phyloP scores from a whole-genome alignment of 2,329 filamentous ascomycete species.

The Talaromyces islandicus region DNA sequence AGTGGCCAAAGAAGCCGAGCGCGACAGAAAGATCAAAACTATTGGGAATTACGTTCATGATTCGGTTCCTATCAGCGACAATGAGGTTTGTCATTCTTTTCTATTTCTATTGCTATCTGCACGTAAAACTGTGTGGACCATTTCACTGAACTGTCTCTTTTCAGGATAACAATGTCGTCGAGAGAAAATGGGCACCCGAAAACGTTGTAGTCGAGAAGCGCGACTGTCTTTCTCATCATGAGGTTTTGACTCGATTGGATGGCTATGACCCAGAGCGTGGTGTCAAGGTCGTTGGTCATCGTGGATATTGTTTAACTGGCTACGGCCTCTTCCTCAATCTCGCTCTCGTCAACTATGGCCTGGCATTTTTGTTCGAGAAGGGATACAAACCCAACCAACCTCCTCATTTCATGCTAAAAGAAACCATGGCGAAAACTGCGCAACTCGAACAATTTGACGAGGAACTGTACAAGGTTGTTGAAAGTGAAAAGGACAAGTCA shows the following conservation, averaged over 20 bases:
- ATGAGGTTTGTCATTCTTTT: slow-evolving; percentile 52
- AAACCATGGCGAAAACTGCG: slow-evolving; percentile 96
- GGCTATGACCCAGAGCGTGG: slow-evolving; percentile 91
- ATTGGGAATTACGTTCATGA: slow-evolving; percentile 92
- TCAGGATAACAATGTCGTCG: slow-evolving; percentile 70
- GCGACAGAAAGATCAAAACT: slow-evolving; percentile 72
- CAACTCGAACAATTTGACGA: slow-evolving; percentile 97
- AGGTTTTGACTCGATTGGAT: slow-evolving; percentile 80
- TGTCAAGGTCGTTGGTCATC: slow-evolving; percentile 88
- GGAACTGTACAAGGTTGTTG: slow-evolving; percentile 90
- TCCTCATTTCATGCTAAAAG: slow-evolving; percentile 89
- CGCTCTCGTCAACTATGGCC: slow-evolving; percentile 88
- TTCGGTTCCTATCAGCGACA: slow-evolving; percentile 74
- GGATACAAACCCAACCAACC: slow-evolving; percentile 80
- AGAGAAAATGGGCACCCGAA: slow-evolving; percentile 75
- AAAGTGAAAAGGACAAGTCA: slow-evolving; percentile 69
- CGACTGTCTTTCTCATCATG: slow-evolving; percentile 82
- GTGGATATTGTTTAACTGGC: slow-evolving; percentile 85
- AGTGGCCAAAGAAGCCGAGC: slow-evolving; percentile 64
- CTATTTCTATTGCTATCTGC: neutral
- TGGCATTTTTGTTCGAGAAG: slow-evolving; percentile 77
- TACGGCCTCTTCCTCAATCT: slow-evolving; percentile 91
- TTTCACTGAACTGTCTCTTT: neutral
- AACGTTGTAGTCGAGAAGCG: slow-evolving; percentile 68
- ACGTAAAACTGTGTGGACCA: neutral